Percentiles rank a stretch among this genome's conserved stretches.
phyloP scores from a whole-genome alignment of 2,329 filamentous ascomycete genomes.

The Beauveria rudraprayagi region DNA sequence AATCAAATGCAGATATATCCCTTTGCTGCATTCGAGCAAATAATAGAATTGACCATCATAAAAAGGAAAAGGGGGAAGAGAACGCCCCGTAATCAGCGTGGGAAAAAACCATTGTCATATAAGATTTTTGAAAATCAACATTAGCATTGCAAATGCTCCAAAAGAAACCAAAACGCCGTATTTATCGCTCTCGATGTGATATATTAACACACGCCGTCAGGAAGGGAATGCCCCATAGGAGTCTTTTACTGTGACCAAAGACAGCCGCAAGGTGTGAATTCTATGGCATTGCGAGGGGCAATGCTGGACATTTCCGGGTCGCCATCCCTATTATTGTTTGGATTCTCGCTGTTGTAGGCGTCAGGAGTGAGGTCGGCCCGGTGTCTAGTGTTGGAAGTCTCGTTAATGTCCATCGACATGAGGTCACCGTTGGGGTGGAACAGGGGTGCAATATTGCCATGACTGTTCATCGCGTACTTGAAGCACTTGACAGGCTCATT shows the following conservation, averaged over 20 bases:
- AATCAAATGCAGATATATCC: not conserved
- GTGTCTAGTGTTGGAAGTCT: conserved; percentile 19
- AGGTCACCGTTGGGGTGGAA: conserved; percentile 15
- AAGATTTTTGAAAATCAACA: not conserved
- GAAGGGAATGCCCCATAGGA: not conserved
- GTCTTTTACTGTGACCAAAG: conserved; percentile 34
- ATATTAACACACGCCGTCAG: not conserved
- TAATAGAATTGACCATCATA: not conserved
- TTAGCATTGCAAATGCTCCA: not conserved
- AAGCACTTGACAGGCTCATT: conserved; percentile 35
- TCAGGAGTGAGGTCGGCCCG: not conserved
- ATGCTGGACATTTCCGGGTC: not conserved
- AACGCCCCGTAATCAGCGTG: not conserved
- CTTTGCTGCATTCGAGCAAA: too few relatives aligned
- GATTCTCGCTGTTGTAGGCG: not conserved
- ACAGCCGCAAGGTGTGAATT: conserved; percentile 45
- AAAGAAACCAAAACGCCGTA: not conserved
- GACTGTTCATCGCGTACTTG: conserved; percentile 39
- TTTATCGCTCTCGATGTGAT: not conserved
- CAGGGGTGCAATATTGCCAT: conserved; percentile 22
- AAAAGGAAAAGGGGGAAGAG: not conserved
- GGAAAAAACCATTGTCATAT: not conserved
- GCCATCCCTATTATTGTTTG: not conserved
- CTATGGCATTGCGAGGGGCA: conserved; percentile 14
- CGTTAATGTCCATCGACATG: conserved; percentile 36